phyloP scores from a whole-genome alignment of 495 filamentous ascomycete species.

The Annulohypoxylon stygium region DNA sequence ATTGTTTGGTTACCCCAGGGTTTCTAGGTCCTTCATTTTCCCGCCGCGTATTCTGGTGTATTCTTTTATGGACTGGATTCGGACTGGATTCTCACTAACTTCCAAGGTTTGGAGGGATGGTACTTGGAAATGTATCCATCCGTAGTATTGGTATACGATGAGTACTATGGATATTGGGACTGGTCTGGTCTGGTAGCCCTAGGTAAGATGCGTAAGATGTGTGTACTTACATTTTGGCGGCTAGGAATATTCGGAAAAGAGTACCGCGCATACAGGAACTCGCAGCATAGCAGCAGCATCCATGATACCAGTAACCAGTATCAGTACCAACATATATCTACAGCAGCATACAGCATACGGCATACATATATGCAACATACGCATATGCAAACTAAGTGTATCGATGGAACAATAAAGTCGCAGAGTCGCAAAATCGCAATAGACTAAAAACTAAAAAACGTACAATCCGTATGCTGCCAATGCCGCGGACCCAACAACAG shows the following conservation, averaged over 20 bases:
- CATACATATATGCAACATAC: background rate
- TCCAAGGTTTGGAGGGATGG: background rate
- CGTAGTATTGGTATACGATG: background rate
- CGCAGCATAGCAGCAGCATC: no score
- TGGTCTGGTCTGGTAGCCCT: no score
- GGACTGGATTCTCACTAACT: no score
- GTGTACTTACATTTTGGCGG: background rate
- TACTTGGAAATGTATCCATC: background rate
- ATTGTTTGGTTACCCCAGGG: slow-evolving; percentile 22
- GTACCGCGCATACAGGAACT: background rate
- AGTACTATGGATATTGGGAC: background rate
- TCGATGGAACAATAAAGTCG: background rate
- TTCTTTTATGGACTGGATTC: background rate
- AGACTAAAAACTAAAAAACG: background rate
- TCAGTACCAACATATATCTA: background rate
- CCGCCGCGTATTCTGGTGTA: slow-evolving; percentile 18
- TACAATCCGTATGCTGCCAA: background rate
- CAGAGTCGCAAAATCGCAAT: background rate
- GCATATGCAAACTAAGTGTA: background rate
- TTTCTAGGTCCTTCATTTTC: slow-evolving; percentile 39
- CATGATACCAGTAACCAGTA: no score
- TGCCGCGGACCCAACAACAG: background rate
- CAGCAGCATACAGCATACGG: background rate
- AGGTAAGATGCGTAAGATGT: background rate
- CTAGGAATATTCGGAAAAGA: slow-evolving; percentile 10